These are phyloP conservation scores for Ophiostoma populinum DNA, from an alignment of 2,329 filamentous ascomycete genomes.

Conservation along the genomic window DNA sequence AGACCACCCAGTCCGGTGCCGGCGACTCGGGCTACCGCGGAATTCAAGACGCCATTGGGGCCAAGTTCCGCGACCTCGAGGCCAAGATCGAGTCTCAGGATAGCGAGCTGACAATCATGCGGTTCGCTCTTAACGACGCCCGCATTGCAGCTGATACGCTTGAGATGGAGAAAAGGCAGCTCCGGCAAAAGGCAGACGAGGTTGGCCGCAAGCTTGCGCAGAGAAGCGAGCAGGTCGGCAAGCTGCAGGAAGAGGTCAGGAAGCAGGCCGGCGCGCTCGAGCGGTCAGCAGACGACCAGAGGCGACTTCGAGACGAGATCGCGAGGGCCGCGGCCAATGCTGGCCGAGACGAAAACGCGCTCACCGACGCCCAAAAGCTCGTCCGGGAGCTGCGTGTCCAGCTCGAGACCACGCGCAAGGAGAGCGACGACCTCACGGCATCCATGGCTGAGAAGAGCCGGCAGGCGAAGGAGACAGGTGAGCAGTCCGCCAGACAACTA, in stretches of 20 bases:
- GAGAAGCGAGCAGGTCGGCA: conserved; percentile 14
- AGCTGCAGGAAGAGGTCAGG: conserved; percentile 20
- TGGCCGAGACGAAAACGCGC: conserved; percentile 14
- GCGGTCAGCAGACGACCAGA: conserved; percentile 28
- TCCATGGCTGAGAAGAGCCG: conserved; percentile 6
- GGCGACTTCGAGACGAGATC: conserved; percentile 18
- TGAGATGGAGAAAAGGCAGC: conserved; percentile 8
- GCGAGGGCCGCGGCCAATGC: background rate
- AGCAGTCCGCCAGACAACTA: conserved; percentile 2
- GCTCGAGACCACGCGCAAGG: conserved; percentile 17
- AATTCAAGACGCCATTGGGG: conserved; percentile 6
- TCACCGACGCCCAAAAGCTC: conserved; percentile 16
- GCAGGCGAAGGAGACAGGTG: conserved; percentile 5
- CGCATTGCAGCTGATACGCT: conserved; percentile 2
- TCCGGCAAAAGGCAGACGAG: conserved; percentile 6
- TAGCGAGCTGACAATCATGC: conserved; percentile 7
- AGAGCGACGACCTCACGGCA: conserved; percentile 13
- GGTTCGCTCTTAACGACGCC: conserved; percentile 8
- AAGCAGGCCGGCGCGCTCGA: conserved; percentile 24
- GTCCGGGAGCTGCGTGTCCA: conserved; percentile 19
- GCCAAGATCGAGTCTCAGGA: conserved; percentile 2
- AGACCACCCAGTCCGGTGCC: background rate
- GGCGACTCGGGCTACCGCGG: conserved; percentile 1
- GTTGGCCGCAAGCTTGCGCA: conserved; percentile 16
- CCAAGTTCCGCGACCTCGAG: conserved; percentile 7